Evolutionary conservation across 2,329 filamentous ascomycete genomes (phyloP), one percentile per base, ranked within the genome.

Genomic region (Talaromyces sp.): DNA sequence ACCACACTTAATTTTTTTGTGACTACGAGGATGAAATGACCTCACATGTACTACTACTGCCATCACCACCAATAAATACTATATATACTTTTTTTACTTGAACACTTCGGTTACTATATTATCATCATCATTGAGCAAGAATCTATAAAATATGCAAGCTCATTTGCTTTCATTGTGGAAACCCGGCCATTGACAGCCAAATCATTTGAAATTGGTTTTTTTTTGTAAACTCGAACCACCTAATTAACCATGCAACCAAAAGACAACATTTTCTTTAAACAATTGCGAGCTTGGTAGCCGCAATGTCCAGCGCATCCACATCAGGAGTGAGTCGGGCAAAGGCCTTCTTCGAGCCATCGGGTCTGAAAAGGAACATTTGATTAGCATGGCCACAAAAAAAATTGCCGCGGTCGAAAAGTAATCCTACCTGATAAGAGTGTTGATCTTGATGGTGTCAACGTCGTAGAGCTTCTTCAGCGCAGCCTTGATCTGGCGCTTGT

Each of bases 391-490:
- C 5, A 8, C 2, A 18, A n/a, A 42, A 12, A 6, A 34, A 4
- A 23, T 18, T 28, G 3, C 30, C 8, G 7, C 27, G 9, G 23
- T n/a, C 14, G 33, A 12, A 14, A 16, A n/a, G 18, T 18, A 28
- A 18, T 69, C 68, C 65, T 87, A 94, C 90, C 93, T 90, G 85
- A 99, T 93, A 72, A 99, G 87, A 72, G 95, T 99, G 89, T 99
- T 99, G 86, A 99, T 92, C 90, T 98, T 98, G 83, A 98, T 85
- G 73, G 87, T 90, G 78, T 97, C 94, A 70, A 99, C 95, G 81
- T 98, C 95, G 82, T 99, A 99, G 71, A 98, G 89, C 89, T 95
- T 96, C 92, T 98, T 99, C 72, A 99, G 85, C 67, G 94, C 91
- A 75, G 88, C 85, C 88, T 97, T 97, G 85, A 99, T 99, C 86